Conservation (phyloP, 768 basidiomycete genomes). For the Leccinum sublutescens region DNA sequence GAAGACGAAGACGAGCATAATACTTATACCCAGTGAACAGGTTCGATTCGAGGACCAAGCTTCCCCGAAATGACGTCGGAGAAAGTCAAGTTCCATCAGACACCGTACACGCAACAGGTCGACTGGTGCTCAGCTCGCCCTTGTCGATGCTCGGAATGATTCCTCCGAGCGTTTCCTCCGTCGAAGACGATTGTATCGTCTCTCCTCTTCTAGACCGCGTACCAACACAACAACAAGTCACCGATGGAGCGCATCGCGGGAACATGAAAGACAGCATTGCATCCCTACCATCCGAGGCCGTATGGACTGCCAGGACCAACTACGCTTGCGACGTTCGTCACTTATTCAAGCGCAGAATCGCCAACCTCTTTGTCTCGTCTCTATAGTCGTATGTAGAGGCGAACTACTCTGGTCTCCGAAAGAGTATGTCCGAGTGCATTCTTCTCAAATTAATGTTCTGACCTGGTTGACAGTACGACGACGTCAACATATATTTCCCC, state of each 20-base stretch:
- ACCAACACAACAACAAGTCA: neutral
- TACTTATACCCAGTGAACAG: no score
- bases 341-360: constrained; percentile 89
- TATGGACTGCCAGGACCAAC: neutral
- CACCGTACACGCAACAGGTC: no score
- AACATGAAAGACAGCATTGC: no score
- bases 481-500: constrained; percentile 62
- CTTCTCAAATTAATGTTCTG: neutral
- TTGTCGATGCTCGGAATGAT: no score
- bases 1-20: no score
- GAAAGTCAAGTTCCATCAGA: no score
- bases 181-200: constrained; percentile 38
- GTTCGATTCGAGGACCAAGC: no score
- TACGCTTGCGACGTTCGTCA: constrained; percentile 42
- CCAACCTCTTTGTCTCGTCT: constrained; percentile 60
- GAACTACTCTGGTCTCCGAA: constrained; percentile 88
- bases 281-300: neutral
- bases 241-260: neutral
- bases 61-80: no score
- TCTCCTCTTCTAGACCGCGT: constrained; percentile 3
- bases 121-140: no score
- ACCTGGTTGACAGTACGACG: constrained; percentile 72
- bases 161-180: constrained; percentile 46
- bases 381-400: constrained; percentile 87
- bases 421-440: constrained; percentile 54